Conservation (phyloP, 1,139 yeast species). For the Scheffersomyces titani region DNA sequence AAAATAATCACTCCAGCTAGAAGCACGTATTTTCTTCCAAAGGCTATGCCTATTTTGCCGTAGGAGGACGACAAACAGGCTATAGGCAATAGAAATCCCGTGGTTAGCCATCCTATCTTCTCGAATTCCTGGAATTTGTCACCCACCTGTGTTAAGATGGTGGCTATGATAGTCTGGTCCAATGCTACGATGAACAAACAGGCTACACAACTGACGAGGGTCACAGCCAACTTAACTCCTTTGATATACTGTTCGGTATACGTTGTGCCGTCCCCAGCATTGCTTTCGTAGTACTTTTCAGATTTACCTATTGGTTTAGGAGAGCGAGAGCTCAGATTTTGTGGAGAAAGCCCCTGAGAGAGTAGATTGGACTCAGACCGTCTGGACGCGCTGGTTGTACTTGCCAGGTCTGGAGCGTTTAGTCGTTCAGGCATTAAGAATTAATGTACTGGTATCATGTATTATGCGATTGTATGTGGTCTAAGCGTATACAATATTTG, state of each 20-base stretch:
- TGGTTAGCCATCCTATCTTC: conserved; percentile 60
- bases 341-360: background rate
- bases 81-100: conserved; percentile 62
- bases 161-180: conserved; percentile 67
- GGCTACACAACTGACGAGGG: conserved; percentile 47
- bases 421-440: background rate
- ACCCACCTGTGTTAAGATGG: conserved; percentile 58
- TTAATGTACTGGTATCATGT: no score
- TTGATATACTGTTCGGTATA: conserved; percentile 49
- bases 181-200: conserved; percentile 63
- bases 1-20: conserved; percentile 54
- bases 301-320: conserved; percentile 3
- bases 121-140: conserved; percentile 53
- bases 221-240: conserved; percentile 42
- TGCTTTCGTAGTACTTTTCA: conserved; percentile 35
- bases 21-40: conserved; percentile 59
- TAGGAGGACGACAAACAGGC: conserved; percentile 60
- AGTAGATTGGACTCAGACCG: background rate
- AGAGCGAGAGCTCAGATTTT: background rate
- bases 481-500: background rate
- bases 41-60: conserved; percentile 61
- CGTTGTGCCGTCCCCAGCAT: conserved; percentile 61
- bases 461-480: background rate
- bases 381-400: background rate
- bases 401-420: background rate